A percentile compares a stretch with the other conserved stretches of the same genome.
Conservation (phyloP, 2,329 filamentous ascomycete species). For the Chrysosporium queenslandicum region DNA sequence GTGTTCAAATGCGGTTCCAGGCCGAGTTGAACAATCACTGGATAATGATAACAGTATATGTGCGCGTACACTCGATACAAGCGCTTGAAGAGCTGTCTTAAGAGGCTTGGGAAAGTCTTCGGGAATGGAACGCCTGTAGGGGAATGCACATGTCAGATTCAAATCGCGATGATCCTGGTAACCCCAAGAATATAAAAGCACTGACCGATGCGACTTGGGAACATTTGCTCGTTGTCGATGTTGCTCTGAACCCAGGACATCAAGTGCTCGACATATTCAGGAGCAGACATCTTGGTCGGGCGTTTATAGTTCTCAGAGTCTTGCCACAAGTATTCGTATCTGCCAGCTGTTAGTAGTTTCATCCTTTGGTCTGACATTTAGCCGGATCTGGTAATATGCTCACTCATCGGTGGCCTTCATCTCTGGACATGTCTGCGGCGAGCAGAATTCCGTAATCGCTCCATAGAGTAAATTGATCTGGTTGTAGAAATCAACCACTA, state of each 20-base stretch:
- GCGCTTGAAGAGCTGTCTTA: conserved; percentile 96
- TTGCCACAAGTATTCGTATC: conserved; percentile 98
- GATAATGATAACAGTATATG: conserved; percentile 99
- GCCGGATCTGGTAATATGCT: conserved; percentile 21
- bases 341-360: conserved; percentile 26
- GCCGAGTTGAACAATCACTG: conserved; percentile 86
- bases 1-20: conserved; percentile 97
- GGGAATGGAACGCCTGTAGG: conserved; percentile 75
- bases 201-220: conserved; percentile 80
- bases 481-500: conserved; percentile 99
- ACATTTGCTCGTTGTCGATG: conserved; percentile 89
- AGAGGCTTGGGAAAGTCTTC: conserved; percentile 75
- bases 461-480: conserved; percentile 98
- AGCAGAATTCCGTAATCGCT: conserved; percentile 98
- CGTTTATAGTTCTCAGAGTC: conserved; percentile 88
- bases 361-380: background rate
- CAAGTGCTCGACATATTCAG: conserved; percentile 93
- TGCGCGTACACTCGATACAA: conserved; percentile 98
- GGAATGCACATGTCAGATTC: background rate
- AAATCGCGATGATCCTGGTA: too few relatives aligned
- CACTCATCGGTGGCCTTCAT: conserved; percentile 99
- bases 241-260: conserved; percentile 95
- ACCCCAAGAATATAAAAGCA: background rate
- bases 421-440: conserved; percentile 89
- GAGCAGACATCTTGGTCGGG: conserved; percentile 95